A percentile compares a stretch with the other conserved stretches of the same genome.
phyloP scores from a whole-genome alignment of 169 alveolate genomes.

The Theileria sp. region DNA sequence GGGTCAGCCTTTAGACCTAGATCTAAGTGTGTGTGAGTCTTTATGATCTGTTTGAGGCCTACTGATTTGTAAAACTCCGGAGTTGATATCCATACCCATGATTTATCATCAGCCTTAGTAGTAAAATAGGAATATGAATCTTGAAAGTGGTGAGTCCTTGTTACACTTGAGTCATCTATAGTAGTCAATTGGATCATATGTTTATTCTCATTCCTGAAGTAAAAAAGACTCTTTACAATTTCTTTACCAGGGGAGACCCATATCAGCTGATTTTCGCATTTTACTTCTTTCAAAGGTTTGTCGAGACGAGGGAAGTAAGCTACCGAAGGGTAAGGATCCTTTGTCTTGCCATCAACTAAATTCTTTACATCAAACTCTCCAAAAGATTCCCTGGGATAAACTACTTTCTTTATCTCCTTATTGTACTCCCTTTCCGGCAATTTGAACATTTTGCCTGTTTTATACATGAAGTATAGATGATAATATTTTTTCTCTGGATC shows the following conservation, averaged over 20 bases:
- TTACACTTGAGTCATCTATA: neutral
- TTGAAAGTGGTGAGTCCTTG: neutral
- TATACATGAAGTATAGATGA: neutral
- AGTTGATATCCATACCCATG: neutral
- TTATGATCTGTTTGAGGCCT: neutral
- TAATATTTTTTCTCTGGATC: neutral
- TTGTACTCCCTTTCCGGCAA: neutral
- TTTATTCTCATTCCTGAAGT: neutral
- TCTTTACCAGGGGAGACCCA: neutral
- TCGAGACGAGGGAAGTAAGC: neutral
- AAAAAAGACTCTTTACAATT: neutral
- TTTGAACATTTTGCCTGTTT: neutral
- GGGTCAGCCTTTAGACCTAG: neutral
- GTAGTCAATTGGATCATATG: neutral
- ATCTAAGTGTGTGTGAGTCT: neutral
- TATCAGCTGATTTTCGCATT: neutral
- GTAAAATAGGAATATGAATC: neutral
- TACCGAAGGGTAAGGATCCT: neutral
- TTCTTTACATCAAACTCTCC: neutral
- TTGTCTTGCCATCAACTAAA: neutral
- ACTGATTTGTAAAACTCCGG: neutral
- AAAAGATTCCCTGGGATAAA: neutral
- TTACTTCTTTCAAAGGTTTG: neutral
- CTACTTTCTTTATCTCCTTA: neutral
- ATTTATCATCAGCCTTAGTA: neutral